Base-by-base conservation (phyloP, 176 grass and related monocot genomes). In the Bothriochloa decipiens region DNA sequence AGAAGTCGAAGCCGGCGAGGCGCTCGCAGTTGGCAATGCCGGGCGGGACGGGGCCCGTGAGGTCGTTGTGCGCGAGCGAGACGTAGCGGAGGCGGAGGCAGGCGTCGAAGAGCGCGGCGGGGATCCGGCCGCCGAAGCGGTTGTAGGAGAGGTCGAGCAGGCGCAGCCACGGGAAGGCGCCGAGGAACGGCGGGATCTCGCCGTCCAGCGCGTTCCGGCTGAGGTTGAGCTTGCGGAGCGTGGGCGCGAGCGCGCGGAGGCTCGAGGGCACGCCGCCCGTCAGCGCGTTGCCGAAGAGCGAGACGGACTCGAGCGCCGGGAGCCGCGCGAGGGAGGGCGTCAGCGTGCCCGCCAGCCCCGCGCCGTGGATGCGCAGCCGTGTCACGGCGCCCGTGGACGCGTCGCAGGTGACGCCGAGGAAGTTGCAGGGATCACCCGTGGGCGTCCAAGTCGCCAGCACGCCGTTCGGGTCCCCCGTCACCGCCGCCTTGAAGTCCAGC, bases 121-220 rank as follows among this genome's bases (percentile, higher is more conserved):
- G 90, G 86, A 99, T 99, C 90, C 82, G 67, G 28, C 96, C 96
- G 61, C 71, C 33, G 93, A 99, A 92, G 70, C 81, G 80, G 76
- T 99, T 99, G 86, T 92, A 88, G 61, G 93, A 99, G 84, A 99
- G 93, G 84, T 99, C 96, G 70, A 99, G 96, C 11, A 99, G 89
- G 20, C 93, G 87, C 78, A 99, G 96, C 66, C 67, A 84, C 0
- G 87, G 75, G 78, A 96, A 92, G 3, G 74, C 74, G 52, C 90
- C 90, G 22, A 99, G 91, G 85, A 86, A 99, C 1, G 43, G 2
- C 17, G 96, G 93, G 75, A 99, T 85, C 37, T 77, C 81, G 36
- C 96, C 93, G n/a, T 67, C 84, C 1, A 99, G 68, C 16, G 88
- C 80, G 91, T 99, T 99, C 28, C 86, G 88, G 88, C 93, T 96